Evolutionary conservation across 192 early-diverging fungal genomes (phyloP).

Genomic region (Backusella liffmaniae): DNA sequence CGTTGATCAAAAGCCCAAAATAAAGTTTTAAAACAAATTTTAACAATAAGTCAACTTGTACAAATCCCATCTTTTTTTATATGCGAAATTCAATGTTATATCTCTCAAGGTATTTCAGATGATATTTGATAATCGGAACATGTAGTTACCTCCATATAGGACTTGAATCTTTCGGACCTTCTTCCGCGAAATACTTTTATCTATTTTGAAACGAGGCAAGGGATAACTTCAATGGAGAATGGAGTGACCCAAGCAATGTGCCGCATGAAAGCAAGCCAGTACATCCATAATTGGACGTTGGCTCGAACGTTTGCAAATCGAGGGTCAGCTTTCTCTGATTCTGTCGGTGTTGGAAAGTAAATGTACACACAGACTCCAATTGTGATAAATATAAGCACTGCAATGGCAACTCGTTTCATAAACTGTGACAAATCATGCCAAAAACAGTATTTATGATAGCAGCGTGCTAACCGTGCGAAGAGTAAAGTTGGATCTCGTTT

Average conservation of each 20-base stretch:
- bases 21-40: slow-evolving; percentile 17
- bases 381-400: slow-evolving; percentile 18
- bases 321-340: slow-evolving; percentile 7
- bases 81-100: neutral
- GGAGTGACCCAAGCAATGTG: slow-evolving; percentile 30
- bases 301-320: slow-evolving; percentile 17
- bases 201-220: slow-evolving; percentile 22
- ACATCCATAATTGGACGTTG: slow-evolving; percentile 34
- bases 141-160: slow-evolving; percentile 22
- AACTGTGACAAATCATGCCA: slow-evolving; percentile 32
- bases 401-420: slow-evolving; percentile 26
- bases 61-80: neutral
- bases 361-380: slow-evolving; percentile 21
- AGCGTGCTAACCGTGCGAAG: neutral
- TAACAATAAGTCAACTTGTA: neutral
- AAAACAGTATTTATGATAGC: slow-evolving; percentile 17
- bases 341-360: slow-evolving; percentile 17
- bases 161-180: slow-evolving; percentile 27
- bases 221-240: slow-evolving; percentile 28
- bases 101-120: neutral
- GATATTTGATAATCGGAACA: neutral
- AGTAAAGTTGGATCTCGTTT: neutral
- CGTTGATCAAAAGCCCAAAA: slow-evolving; percentile 18
- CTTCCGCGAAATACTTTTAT: slow-evolving; percentile 24
- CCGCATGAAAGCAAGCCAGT: slow-evolving; percentile 36